Conservation (phyloP, 495 filamentous ascomycete genomes). For the Darksidea phi region DNA sequence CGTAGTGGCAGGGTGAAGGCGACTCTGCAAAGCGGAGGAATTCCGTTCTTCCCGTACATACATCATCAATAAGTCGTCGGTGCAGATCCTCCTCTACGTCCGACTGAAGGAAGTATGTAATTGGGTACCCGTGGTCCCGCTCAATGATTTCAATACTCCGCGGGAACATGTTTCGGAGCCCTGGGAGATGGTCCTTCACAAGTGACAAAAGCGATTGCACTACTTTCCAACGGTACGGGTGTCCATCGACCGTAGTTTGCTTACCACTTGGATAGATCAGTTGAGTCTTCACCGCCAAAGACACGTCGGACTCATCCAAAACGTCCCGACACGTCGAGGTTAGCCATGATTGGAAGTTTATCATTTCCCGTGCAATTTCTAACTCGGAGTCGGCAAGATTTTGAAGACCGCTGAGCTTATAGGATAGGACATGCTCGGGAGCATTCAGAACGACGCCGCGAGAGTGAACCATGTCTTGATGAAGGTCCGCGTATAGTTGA, state of each 20-base stretch:
- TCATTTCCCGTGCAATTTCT: slow-evolving; percentile 46
- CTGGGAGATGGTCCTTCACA: slow-evolving; percentile 41
- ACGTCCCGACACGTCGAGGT: slow-evolving; percentile 50
- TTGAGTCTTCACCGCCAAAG: slow-evolving; percentile 47
- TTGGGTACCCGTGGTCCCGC: slow-evolving; percentile 41
- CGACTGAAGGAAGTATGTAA: slow-evolving; percentile 46
- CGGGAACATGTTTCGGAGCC: slow-evolving; percentile 43
- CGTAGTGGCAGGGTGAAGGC: slow-evolving; percentile 21
- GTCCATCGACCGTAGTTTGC: slow-evolving; percentile 50
- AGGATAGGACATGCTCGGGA: slow-evolving; percentile 56
- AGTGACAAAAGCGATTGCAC: slow-evolving; percentile 47
- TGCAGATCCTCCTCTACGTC: slow-evolving; percentile 45
- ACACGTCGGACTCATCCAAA: slow-evolving; percentile 58
- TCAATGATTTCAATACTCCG: slow-evolving; percentile 48
- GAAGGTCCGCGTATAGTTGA: slow-evolving; percentile 41
- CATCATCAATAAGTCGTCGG: slow-evolving; percentile 37
- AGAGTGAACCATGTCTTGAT: slow-evolving; percentile 19
- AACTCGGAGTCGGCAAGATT: slow-evolving; percentile 45
- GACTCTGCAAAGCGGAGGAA: slow-evolving; percentile 36
- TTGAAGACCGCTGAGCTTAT: slow-evolving; percentile 52
- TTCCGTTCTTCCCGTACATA: slow-evolving; percentile 36
- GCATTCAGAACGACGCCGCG: slow-evolving; percentile 50
- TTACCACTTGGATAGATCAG: slow-evolving; percentile 52
- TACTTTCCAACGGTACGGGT: slow-evolving; percentile 51
- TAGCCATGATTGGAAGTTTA: slow-evolving; percentile 52